phyloP scores from a whole-genome alignment of 306 rosid genomes.

The Dryas alaskensis region DNA sequence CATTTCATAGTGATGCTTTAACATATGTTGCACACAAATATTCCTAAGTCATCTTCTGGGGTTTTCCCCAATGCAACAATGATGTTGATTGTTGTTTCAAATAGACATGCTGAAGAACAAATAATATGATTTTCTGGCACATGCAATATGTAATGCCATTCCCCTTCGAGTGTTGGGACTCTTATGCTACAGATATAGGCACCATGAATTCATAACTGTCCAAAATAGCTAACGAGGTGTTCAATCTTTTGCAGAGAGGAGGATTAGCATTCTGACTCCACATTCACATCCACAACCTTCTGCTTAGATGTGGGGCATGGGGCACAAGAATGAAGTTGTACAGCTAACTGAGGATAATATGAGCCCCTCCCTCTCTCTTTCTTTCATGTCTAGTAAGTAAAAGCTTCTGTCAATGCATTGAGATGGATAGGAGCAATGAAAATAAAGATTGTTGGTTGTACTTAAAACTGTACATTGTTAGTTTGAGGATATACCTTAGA shows the following conservation, averaged over 20 bases:
- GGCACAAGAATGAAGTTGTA: slow-evolving; percentile 32
- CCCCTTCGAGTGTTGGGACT: neutral
- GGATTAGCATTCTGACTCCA: slow-evolving; percentile 56
- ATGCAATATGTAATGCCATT: neutral
- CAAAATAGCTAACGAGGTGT: slow-evolving; percentile 21
- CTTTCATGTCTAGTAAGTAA: slow-evolving; percentile 26
- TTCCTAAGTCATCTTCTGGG: neutral
- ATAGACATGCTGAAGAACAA: neutral
- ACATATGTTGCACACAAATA: neutral
- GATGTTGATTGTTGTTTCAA: neutral
- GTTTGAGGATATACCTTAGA: slow-evolving; percentile 49
- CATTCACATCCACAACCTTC: slow-evolving; percentile 19
- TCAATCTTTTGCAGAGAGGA: slow-evolving; percentile 45
- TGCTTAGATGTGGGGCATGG: slow-evolving; percentile 29
- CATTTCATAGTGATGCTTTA: neutral
- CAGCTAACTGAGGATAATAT: slow-evolving; percentile 55
- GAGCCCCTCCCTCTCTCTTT: slow-evolving; percentile 38
- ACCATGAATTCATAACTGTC: neutral
- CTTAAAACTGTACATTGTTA: slow-evolving; percentile 55
- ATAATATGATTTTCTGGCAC: neutral
- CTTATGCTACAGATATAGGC: neutral
- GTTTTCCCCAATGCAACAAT: neutral
- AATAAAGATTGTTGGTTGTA: slow-evolving; percentile 51
- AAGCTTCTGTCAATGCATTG: slow-evolving; percentile 37
- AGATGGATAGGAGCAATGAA: slow-evolving; percentile 38